phyloP scores from a whole-genome alignment of 768 basidiomycete species.

The Pulveroboletus sp. region DNA sequence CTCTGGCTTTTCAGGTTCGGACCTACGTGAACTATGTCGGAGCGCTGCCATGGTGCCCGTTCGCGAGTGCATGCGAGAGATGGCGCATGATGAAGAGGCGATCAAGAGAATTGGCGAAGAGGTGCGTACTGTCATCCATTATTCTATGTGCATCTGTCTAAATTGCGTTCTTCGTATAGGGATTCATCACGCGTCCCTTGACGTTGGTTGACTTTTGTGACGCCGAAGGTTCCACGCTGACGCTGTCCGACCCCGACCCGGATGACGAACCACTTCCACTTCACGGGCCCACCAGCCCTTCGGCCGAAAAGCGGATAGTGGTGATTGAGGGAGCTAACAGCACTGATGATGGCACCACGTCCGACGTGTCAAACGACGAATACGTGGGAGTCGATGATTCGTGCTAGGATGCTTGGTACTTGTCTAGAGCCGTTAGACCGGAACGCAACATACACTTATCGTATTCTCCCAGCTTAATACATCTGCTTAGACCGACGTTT shows the following conservation, averaged over 20 bases:
- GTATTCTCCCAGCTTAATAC: constrained; percentile 11
- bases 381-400: constrained; percentile 4
- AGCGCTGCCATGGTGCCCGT: constrained; percentile 94
- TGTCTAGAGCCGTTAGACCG: not conserved
- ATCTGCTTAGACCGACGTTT: constrained; percentile 4
- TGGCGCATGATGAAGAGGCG: constrained; percentile 46
- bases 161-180: constrained; percentile 40
- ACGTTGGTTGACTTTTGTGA: constrained; percentile 66
- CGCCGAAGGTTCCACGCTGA: constrained; percentile 32
- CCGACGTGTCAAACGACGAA: not conserved
- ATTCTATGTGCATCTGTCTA: not conserved
- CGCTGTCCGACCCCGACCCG: constrained; percentile 24
- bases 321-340: not conserved
- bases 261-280: constrained; percentile 25
- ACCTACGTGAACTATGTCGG: constrained; percentile 87
- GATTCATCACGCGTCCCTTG: constrained; percentile 75
- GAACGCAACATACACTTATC: constrained; percentile 1
- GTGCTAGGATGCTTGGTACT: not conserved
- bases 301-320: not conserved
- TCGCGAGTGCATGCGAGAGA: constrained; percentile 71
- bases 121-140: constrained; percentile 27
- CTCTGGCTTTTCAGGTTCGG: constrained; percentile 82
- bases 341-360: not conserved
- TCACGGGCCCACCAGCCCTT: not conserved
- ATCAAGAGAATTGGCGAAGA: constrained; percentile 41